A percentile compares a stretch with the other conserved stretches of the same genome.
Evolutionary conservation across 1,284 basidiomycete genomes (phyloP).

Genomic region (Clitocybe nebularis): DNA sequence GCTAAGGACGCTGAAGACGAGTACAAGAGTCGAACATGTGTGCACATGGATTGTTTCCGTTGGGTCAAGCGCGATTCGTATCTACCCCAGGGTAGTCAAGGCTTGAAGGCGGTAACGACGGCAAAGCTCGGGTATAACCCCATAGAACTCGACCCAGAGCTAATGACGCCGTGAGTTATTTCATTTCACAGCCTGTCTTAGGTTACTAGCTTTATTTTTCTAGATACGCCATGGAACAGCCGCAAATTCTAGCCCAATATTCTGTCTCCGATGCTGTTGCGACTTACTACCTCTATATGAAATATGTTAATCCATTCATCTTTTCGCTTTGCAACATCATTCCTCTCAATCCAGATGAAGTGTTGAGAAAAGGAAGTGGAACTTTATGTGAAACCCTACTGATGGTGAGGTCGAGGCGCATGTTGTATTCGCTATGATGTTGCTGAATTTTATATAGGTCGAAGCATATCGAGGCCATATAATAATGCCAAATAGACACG

Average conservation of each 20-base stretch:
- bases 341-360: constrained; percentile 95
- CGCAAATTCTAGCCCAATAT: constrained; percentile 93
- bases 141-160: constrained; percentile 95
- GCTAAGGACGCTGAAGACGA: constrained; percentile 90
- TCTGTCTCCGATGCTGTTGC: constrained; percentile 99
- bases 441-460: constrained; percentile 51
- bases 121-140: constrained; percentile 97
- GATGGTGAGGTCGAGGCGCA: too few relatives aligned
- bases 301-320: constrained; percentile 99
- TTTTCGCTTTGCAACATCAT: constrained; percentile 99
- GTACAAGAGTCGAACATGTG: constrained; percentile 91
- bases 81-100: constrained; percentile 96
- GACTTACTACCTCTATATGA: constrained; percentile 99
- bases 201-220: background rate
- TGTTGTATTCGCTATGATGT: too few relatives aligned
- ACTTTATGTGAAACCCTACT: constrained; percentile 97
- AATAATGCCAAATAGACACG: constrained; percentile 98
- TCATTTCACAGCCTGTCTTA: background rate
- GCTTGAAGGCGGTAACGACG: constrained; percentile 96
- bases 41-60: constrained; percentile 99
- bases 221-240: constrained; percentile 95
- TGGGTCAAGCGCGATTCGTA: constrained; percentile 99
- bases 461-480: constrained; percentile 92
- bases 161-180: constrained; percentile 91
- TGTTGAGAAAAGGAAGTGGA: constrained; percentile 92